These are phyloP conservation scores for Trichoderma guizhouense DNA, from an alignment of 2,329 filamentous ascomycete species.

Conservation along the genomic window DNA sequence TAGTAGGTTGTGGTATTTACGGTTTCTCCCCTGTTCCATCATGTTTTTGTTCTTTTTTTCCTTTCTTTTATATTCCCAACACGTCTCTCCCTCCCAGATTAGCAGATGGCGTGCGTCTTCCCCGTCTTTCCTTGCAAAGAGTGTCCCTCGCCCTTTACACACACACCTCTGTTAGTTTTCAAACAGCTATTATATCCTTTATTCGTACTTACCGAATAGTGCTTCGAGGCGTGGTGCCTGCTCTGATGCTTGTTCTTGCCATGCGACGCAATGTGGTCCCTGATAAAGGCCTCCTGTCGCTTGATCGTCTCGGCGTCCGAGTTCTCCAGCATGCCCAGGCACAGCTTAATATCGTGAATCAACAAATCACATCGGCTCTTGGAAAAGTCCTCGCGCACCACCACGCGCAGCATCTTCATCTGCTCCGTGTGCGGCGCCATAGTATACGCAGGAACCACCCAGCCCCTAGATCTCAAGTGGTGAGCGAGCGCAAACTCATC, in stretches of 20 bases:
- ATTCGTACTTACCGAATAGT: conserved; percentile 3
- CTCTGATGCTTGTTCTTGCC: conserved; percentile 47
- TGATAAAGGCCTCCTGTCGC: conserved; percentile 64
- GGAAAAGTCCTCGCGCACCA: conserved; percentile 89
- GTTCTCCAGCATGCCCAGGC: conserved; percentile 64
- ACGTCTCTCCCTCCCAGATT: conserved; percentile 25
- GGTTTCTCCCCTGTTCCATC: background rate
- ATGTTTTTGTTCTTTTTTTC: background rate
- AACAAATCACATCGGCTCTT: conserved; percentile 77
- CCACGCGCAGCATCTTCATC: conserved; percentile 87
- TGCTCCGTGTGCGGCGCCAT: conserved; percentile 86
- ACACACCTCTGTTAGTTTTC: background rate
- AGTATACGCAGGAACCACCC: conserved; percentile 94
- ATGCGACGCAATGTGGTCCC: conserved; percentile 51
- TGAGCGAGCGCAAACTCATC: conserved; percentile 81
- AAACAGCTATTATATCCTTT: background rate
- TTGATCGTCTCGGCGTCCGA: conserved; percentile 72
- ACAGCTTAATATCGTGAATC: conserved; percentile 74
- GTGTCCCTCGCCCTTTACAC: conserved; percentile 67
- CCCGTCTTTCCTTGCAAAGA: conserved; percentile 85
- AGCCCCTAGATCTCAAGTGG: conserved; percentile 79
- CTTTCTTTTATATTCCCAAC: background rate
- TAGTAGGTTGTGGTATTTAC: background rate
- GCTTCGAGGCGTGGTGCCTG: conserved; percentile 1
- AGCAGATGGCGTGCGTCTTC: conserved; percentile 88